Conservation (phyloP, 176 grass and related monocot genomes). For the Oryza nivara region DNA sequence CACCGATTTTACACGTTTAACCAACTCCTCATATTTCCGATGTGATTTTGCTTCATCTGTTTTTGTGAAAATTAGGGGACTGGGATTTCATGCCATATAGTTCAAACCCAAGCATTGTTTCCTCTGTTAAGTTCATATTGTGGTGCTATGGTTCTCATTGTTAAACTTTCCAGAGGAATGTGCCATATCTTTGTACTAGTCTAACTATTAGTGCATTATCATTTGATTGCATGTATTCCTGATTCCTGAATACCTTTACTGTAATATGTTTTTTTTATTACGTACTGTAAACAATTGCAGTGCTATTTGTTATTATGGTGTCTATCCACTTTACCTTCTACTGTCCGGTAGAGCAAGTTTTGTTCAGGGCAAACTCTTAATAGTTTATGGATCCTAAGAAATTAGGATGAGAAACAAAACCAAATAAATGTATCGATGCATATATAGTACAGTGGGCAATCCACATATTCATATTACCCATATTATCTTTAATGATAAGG, state of each 20-base stretch:
- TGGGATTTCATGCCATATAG: neutral
- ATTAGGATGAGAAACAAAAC: slow-evolving; percentile 9
- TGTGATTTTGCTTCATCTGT: neutral
- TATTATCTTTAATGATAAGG: neutral
- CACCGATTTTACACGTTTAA: slow-evolving; percentile 8
- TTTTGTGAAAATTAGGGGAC: neutral
- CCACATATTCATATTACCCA: neutral
- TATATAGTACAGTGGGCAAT: neutral
- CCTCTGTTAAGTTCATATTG: neutral
- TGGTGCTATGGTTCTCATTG: neutral
- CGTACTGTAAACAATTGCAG: neutral
- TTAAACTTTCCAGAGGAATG: neutral
- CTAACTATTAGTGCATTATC: neutral
- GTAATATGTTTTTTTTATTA: neutral
- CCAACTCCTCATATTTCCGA: neutral
- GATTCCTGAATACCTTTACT: slow-evolving; percentile 2
- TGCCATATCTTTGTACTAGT: neutral
- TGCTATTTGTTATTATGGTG: neutral
- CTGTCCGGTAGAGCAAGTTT: neutral
- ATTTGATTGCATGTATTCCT: neutral
- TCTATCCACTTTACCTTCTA: neutral
- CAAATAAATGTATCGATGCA: neutral
- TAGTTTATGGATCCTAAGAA: neutral
- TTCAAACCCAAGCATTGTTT: neutral
- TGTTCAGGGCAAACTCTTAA: neutral